phyloP scores from a whole-genome alignment of 306 rosid species.

The Pterocarpus santalinus region DNA sequence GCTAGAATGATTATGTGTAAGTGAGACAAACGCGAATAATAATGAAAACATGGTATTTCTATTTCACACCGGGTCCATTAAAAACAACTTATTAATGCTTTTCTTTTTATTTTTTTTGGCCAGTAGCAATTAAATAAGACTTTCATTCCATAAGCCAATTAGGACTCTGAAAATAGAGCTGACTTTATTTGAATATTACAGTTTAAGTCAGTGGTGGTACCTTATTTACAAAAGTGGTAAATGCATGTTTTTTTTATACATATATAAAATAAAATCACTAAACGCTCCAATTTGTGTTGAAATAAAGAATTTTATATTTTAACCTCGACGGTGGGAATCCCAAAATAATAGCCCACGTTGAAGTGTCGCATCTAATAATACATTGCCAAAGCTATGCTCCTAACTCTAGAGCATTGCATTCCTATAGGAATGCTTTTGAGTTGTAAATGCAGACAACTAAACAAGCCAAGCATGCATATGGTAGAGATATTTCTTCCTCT shows the following conservation, averaged over 20 bases:
- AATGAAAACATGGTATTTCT: slow-evolving; percentile 18
- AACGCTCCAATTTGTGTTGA: background rate
- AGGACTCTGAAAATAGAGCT: slow-evolving; percentile 21
- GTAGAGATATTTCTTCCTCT: slow-evolving; percentile 40
- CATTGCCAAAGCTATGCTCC: background rate
- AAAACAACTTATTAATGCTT: background rate
- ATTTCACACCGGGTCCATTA: background rate
- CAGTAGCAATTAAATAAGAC: slow-evolving; percentile 20
- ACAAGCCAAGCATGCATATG: slow-evolving; percentile 37
- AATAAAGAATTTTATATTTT: background rate
- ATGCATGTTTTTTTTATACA: background rate
- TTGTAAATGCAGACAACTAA: background rate
- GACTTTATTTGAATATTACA: slow-evolving; percentile 32
- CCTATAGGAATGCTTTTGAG: background rate
- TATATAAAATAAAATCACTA: background rate
- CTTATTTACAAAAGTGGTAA: slow-evolving; percentile 6
- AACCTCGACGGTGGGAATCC: slow-evolving; percentile 11
- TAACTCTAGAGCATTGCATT: slow-evolving; percentile 14
- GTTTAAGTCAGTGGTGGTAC: background rate
- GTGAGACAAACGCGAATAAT: slow-evolving; percentile 37
- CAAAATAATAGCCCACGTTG: background rate
- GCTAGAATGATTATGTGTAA: background rate
- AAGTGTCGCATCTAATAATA: slow-evolving; percentile 28
- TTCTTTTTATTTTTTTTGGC: background rate
- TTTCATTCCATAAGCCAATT: slow-evolving; percentile 15